phyloP scores from a whole-genome alignment of 225 moss, liverwort and hornwort genomes.

The Lunularia cruciata region DNA sequence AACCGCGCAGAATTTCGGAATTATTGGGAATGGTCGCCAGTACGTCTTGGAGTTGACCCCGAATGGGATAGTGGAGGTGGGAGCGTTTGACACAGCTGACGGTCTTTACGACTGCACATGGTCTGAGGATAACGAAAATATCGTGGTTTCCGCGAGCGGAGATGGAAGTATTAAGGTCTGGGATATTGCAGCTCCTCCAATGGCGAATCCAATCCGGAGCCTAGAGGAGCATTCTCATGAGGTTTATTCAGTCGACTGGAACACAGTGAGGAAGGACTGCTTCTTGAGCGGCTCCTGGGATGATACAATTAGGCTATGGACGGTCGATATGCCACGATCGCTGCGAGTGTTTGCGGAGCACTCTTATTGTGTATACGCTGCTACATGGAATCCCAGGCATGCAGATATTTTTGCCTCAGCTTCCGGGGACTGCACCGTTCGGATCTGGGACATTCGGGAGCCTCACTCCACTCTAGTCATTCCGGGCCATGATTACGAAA shows the following conservation, averaged over 20 bases:
- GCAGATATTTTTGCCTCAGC: conserved; percentile 94
- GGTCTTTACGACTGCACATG: conserved; percentile 98
- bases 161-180: conserved; percentile 60
- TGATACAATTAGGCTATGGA: conserved; percentile 96
- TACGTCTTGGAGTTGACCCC: conserved; percentile 82
- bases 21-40: conserved; percentile 90
- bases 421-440: conserved; percentile 85
- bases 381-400: conserved; percentile 93
- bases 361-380: conserved; percentile 92
- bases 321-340: conserved; percentile 69
- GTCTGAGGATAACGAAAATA: conserved; percentile 83
- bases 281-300: conserved; percentile 99
- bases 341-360: conserved; percentile 88
- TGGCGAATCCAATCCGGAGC: conserved; percentile 88
- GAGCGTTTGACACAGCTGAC: conserved; percentile 92
- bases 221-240: conserved; percentile 86
- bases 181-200: conserved; percentile 77
- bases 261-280: conserved; percentile 83
- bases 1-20: conserved; percentile 94
- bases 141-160: conserved; percentile 73
- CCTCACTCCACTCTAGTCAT: conserved; percentile 70
- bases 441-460: conserved; percentile 90
- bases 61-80: conserved; percentile 74
- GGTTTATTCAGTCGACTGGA: conserved; percentile 99
- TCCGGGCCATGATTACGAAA: conserved; percentile 88